Conservation (phyloP, 2,329 filamentous ascomycete genomes). For the Cladophialophora yegresii region DNA sequence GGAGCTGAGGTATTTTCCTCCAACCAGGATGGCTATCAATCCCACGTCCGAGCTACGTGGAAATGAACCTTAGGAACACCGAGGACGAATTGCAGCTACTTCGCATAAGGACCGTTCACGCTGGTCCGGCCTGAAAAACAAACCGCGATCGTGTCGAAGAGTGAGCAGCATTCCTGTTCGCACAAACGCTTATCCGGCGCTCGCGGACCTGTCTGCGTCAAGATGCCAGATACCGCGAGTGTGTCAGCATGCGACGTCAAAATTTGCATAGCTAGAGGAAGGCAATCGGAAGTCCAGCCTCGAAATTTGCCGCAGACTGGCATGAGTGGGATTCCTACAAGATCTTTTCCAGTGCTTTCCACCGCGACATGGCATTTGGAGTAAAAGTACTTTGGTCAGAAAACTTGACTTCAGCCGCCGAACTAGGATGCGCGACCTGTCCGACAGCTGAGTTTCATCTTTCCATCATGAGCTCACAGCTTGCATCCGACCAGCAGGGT, state of each 20-base stretch:
- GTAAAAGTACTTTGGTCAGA: neutral
- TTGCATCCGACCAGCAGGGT: neutral
- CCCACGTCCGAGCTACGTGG: neutral
- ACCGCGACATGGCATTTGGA: neutral
- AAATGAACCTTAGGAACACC: neutral
- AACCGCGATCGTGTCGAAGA: neutral
- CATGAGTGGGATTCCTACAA: neutral
- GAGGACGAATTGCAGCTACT: neutral
- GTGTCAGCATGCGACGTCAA: neutral
- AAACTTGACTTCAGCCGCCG: neutral
- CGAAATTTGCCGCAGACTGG: neutral
- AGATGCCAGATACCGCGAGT: neutral
- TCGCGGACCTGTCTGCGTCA: neutral
- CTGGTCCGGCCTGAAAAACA: neutral
- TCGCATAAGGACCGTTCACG: neutral
- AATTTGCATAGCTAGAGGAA: neutral
- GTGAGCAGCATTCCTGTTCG: neutral
- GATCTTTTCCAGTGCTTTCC: neutral
- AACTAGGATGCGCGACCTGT: neutral
- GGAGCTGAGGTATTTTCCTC: neutral
- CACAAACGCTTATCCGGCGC: neutral
- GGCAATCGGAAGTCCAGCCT: neutral
- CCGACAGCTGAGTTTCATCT: neutral
- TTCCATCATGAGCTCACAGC: neutral
- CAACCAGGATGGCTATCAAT: neutral